Evolutionary conservation across 208 protist species (phyloP).

Genomic region (Crithidia mellificae): DNA sequence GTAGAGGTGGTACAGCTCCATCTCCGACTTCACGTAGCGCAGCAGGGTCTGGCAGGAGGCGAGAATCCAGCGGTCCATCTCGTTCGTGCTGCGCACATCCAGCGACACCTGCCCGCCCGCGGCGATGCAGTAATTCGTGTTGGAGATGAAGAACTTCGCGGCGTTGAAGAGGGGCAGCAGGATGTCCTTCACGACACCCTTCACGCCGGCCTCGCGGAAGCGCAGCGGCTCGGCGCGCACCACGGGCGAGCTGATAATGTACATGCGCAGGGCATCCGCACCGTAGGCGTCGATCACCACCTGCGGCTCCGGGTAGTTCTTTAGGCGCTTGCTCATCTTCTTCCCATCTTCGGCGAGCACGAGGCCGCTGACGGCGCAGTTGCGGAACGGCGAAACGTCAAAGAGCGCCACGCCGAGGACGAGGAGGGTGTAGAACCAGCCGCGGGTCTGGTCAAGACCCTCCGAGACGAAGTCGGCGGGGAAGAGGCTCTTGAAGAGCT

Average conservation of each 20-base stretch:
- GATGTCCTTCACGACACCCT: constrained; percentile 97
- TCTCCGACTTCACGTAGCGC: constrained; percentile 95
- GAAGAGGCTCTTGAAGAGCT: constrained; percentile 92
- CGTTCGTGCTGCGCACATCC: constrained; percentile 86
- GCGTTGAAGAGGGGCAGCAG: constrained; percentile 99
- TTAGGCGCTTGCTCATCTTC: constrained; percentile 99
- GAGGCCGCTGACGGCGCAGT: constrained; percentile 99
- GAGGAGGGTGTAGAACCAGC: constrained; percentile 99
- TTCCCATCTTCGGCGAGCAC: constrained; percentile 98
- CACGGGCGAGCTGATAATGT: constrained; percentile 99
- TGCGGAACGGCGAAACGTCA: constrained; percentile 98
- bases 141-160: constrained; percentile 98
- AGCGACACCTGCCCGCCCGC: constrained; percentile 53
- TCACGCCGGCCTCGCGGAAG: constrained; percentile 95
- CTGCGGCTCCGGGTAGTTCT: constrained; percentile 99
- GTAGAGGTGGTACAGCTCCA: constrained; percentile 98
- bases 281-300: constrained; percentile 96
- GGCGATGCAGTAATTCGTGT: constrained; percentile 81
- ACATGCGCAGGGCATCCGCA: constrained; percentile 98
- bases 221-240: constrained; percentile 97
- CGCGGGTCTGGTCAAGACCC: constrained; percentile 98
- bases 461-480: constrained; percentile 99
- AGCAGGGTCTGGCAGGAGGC: constrained; percentile 93
- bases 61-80: constrained; percentile 99
- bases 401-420: constrained; percentile 99